phyloP scores from a whole-genome alignment of 2,329 filamentous ascomycete genomes.

The Talaromyces sp. region DNA sequence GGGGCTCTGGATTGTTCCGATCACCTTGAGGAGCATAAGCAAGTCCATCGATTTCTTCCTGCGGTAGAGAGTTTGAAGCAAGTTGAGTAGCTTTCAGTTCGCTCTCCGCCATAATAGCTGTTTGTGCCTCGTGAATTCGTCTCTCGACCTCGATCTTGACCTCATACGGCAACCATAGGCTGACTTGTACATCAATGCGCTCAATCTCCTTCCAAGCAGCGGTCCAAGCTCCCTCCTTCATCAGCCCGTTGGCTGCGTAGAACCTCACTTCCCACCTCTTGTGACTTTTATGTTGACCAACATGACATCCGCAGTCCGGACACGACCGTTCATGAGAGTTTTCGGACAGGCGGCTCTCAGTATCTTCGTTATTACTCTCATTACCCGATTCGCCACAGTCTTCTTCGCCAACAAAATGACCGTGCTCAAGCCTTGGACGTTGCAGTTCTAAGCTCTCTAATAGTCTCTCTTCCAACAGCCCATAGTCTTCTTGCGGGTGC shows the following conservation, averaged over 20 bases:
- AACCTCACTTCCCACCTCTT: slow-evolving; percentile 66
- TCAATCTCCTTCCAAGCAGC: slow-evolving; percentile 98
- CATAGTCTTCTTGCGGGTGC: slow-evolving; percentile 57
- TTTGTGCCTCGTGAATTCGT: slow-evolving; percentile 36
- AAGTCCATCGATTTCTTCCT: slow-evolving; percentile 9
- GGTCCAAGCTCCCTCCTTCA: slow-evolving; percentile 85
- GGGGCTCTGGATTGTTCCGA: slow-evolving; percentile 14
- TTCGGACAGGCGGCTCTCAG: slow-evolving; percentile 10
- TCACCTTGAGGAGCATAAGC: slow-evolving; percentile 14
- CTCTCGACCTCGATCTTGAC: slow-evolving; percentile 46
- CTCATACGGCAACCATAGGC: slow-evolving; percentile 58
- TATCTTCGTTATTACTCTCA: slow-evolving; percentile 21
- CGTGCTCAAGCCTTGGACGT: slow-evolving; percentile 50
- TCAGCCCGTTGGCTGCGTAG: slow-evolving; percentile 90
- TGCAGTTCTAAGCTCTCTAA: slow-evolving; percentile 55
- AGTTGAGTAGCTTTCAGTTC: slow-evolving; percentile 11
- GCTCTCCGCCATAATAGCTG: slow-evolving; percentile 14
- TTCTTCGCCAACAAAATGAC: slow-evolving; percentile 46
- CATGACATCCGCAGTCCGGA: slow-evolving; percentile 44
- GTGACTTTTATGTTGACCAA: slow-evolving; percentile 42
- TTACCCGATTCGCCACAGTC: slow-evolving; percentile 1
- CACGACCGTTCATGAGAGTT: slow-evolving; percentile 40
- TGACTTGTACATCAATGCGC: slow-evolving; percentile 88
- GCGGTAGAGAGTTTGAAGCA: neutral
- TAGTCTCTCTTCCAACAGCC: slow-evolving; percentile 56